Evolutionary conservation across 2,329 filamentous ascomycete genomes (phyloP), one percentile per base, ranked within the genome.

Genomic region (Fusarium sp.): DNA sequence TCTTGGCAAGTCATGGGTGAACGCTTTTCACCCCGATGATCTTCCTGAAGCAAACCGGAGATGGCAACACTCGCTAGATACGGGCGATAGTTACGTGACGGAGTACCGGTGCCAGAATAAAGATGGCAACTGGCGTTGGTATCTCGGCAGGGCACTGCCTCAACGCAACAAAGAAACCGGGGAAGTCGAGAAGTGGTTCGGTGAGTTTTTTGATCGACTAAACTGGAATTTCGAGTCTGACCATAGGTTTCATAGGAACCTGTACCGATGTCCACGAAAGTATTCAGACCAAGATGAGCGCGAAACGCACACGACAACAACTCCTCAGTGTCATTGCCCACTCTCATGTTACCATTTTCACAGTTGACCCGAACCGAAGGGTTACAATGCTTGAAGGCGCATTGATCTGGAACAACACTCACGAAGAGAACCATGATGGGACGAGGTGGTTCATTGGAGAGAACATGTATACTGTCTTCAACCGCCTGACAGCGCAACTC

Each of bases 211-310:
- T 47, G 27, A n/a, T 38, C 35, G n/a, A 35, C 27, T 22, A 11
- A n/a, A n/a, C 13, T 45, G 41, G 5, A 9, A 29, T 20, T 35
- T n/a, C 3, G 12, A 31, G 12, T 18, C 31, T 58, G 33, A 57
- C 27, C 10, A 39, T 49, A 22, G 33, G 6, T 22, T 22, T 10
- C 9, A 22, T 25, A 85, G 83, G 86, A 20, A 94, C 92, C 2
- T 94, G 91, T 75, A 94, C 93, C 17, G 93, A 95, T 71, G 92
- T 94, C 22, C 91, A 95, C 76, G 92, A 94, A 68, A 86, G 90
- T 46, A 91, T 94, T 6, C 86, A 92, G 76, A 88, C 91, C 18
- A 90, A 92, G 65, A 85, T 92, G 68, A 86, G 87, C 53, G 91
- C 91, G 20, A 90, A 89, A 68, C 86, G 89, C 63, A 92, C 88